Conservation (phyloP, 495 filamentous ascomycete genomes). For the Aspergillus bridgeri region DNA sequence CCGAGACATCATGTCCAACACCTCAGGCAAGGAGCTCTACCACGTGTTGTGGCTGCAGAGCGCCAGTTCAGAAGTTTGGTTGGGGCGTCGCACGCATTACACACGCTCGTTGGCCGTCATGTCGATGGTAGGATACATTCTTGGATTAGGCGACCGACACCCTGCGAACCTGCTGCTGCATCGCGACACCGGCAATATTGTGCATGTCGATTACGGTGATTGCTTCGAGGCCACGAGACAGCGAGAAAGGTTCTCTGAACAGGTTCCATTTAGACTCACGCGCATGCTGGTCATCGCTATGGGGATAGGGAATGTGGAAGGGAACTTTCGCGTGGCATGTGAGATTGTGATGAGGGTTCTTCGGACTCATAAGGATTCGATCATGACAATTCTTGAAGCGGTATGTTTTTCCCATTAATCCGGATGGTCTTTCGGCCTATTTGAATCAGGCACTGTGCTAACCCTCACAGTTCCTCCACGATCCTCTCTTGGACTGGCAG, state of each 20-base stretch:
- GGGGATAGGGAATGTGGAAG: constrained; percentile 99
- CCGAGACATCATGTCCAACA: constrained; percentile 97
- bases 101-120: constrained; percentile 95
- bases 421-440: neutral
- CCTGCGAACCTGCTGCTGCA: constrained; percentile 97
- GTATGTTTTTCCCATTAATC: constrained; percentile 52
- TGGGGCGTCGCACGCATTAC: constrained; percentile 97
- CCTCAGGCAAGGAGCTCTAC: constrained; percentile 96
- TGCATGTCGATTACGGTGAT: constrained; percentile 98
- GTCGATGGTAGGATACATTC: constrained; percentile 99
- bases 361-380: constrained; percentile 91
- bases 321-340: constrained; percentile 93
- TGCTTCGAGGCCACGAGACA: constrained; percentile 99
- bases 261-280: constrained; percentile 96
- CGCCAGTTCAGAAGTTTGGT: constrained; percentile 95
- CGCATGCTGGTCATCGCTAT: constrained; percentile 99
- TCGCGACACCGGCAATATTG: constrained; percentile 87
- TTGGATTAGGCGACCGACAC: constrained; percentile 93
- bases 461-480: constrained; percentile 93
- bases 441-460: too few relatives aligned
- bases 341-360: constrained; percentile 98
- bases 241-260: constrained; percentile 96
- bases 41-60: constrained; percentile 97
- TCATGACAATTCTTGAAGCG: constrained; percentile 97
- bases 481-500: constrained; percentile 95